Percentiles rank a stretch among this genome's conserved stretches.
phyloP scores from a whole-genome alignment of 257 asterid genomes.

The Jacaranda copaia region DNA sequence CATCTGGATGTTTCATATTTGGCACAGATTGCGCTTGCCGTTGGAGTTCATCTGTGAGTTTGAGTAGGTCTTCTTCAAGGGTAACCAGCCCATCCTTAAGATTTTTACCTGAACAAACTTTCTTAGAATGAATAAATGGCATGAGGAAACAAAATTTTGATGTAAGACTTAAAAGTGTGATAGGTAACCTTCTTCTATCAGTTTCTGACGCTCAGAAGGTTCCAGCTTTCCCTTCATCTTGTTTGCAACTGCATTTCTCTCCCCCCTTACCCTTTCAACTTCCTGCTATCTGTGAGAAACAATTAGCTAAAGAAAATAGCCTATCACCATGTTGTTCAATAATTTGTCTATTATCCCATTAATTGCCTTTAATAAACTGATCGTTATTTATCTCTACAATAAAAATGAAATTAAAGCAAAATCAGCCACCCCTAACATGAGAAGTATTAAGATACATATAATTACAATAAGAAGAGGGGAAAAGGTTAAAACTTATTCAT shows the following conservation, averaged over 20 bases:
- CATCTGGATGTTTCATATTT: conserved; percentile 98
- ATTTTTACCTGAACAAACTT: conserved; percentile 68
- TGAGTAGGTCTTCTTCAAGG: conserved; percentile 83
- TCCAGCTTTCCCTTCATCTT: conserved; percentile 93
- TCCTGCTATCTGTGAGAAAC: conserved; percentile 92
- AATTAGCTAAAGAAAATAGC: conserved; percentile 67
- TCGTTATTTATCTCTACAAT: background rate
- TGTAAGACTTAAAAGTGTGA: conserved; percentile 17
- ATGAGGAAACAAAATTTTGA: conserved; percentile 18
- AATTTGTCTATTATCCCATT: background rate
- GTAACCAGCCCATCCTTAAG: conserved; percentile 79
- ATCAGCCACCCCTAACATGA: background rate
- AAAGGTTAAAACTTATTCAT: background rate
- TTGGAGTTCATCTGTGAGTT: conserved; percentile 84
- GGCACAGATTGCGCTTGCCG: conserved; percentile 94
- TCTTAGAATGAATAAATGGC: conserved; percentile 17
- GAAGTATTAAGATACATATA: conserved; percentile 13
- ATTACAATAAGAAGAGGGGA: no score
- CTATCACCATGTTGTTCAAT: background rate
- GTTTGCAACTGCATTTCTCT: conserved; percentile 93
- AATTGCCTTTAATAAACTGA: background rate
- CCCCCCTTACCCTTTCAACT: conserved; percentile 93
- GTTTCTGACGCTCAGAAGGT: conserved; percentile 81
- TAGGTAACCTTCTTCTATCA: conserved; percentile 86
- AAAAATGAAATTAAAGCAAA: background rate